Evolutionary conservation across 768 basidiomycete genomes (phyloP).

Genomic region (Termitomyces sp.): DNA sequence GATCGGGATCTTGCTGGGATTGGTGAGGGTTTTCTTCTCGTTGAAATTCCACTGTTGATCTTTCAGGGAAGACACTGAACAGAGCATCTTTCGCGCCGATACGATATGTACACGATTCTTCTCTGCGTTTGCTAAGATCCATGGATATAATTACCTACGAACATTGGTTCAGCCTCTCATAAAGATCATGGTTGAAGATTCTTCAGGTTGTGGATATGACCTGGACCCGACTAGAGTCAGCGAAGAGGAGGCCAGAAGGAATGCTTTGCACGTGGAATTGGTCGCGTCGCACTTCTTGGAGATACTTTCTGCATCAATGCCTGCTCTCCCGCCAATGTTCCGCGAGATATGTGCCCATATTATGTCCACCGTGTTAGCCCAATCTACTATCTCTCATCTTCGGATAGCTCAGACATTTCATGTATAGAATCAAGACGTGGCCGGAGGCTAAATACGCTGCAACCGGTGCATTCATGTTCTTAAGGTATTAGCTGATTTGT

Average conservation of each 20-base stretch:
- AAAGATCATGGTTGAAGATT: slow-evolving; percentile 65
- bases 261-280: slow-evolving; percentile 64
- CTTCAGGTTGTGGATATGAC: slow-evolving; percentile 70
- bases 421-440: slow-evolving; percentile 54
- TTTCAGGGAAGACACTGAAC: slow-evolving; percentile 57
- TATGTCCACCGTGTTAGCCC: slow-evolving; percentile 64
- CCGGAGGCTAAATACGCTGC: slow-evolving; percentile 78
- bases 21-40: slow-evolving; percentile 34
- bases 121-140: slow-evolving; percentile 81
- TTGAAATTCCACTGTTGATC: background rate
- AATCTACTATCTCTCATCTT: background rate
- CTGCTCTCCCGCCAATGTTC: slow-evolving; percentile 77
- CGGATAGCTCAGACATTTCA: background rate
- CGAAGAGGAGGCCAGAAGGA: slow-evolving; percentile 58
- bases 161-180: slow-evolving; percentile 73
- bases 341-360: slow-evolving; percentile 86
- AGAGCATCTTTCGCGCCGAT: slow-evolving; percentile 82
- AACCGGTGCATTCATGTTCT: slow-evolving; percentile 86
- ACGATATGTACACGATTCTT: slow-evolving; percentile 83
- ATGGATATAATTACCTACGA: slow-evolving; percentile 89
- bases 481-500: slow-evolving; percentile 44
- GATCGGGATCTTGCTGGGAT: slow-evolving; percentile 78
- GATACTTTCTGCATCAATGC: slow-evolving; percentile 65
- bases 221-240: slow-evolving; percentile 61
- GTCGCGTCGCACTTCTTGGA: slow-evolving; percentile 73